Base-by-base conservation (phyloP, 805 yeast species). In the Candida coleopterorum region DNA sequence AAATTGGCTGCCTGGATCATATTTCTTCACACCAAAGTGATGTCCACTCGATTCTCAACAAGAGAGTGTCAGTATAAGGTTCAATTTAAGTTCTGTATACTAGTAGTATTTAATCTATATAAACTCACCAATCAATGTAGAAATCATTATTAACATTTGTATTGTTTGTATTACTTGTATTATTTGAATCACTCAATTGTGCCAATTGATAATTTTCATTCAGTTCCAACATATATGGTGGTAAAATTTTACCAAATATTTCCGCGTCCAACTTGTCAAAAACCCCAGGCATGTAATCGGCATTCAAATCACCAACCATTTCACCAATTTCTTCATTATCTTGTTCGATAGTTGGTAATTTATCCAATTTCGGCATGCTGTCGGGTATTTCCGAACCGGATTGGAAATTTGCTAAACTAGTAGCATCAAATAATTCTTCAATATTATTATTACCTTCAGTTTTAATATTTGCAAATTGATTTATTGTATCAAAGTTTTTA, bases 211-310 rank as follows among this genome's bases (percentile, higher is more conserved):
- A 30, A 29, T 22, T 25, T 11, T 39, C 47, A 35, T 52, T 55
- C 33, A 45, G 52, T 37, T 63, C 68, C 32, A 79, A 66, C 94
- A 85, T 85, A 53, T 84, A 85, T 3, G 95, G 93, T 2, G 95
- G 95, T 33, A 85, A 53, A 44, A 83, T 80, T 26, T 85, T 64
- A 1, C 96, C 96, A 64, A 87, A 87, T 14, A 87, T 71, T 51
- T 85, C 89, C 51, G 85, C 77, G 54, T 87, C 96, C 32, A 87
- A 59, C 46, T 81, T 84, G 55, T 87, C 95, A 69, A 87, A 82
- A 29, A 85, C 81, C 4, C 95, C 93, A 1, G 93, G 86, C 42
- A 84, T 70, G 48, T 85, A 84, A 36, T 37, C 35, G 9, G 25
- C 22, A 9, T 35, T 22, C 10, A 26, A 29, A 20, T 37, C 29